Base-by-base conservation (phyloP, 192 early-diverging fungal species). In the Spizellomyces sp. region DNA sequence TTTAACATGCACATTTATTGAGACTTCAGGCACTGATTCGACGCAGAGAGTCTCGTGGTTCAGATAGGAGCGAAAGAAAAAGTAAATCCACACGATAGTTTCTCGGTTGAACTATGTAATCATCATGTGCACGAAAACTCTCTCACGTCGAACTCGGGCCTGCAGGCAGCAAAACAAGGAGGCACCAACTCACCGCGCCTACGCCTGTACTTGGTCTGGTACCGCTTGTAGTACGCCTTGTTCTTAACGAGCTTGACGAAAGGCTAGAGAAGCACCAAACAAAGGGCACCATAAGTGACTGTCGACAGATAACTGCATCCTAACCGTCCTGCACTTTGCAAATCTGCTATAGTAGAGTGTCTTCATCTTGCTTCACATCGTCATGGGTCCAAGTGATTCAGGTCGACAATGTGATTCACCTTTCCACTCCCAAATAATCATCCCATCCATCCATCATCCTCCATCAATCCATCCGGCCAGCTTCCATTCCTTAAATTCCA, bases 171-270 rank as follows among this genome's bases (percentile, higher is more conserved):
- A 36, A 36, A 36, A 36, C 27, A 36, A 36, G 27, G 27, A 36
- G 0, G 27, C 27, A 36, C 27, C 45, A 5, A 86, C 86, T 78
- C 86, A 98, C 96, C 96, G 83, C 97, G 86, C 77, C 97, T 86
- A 88, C 97, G 91, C 71, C 97, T 89, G 92, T 96, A 99, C 93
- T 98, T 99, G 89, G 95, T 94, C 89, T 99, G 96, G 92, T 87
- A 98, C 77, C 96, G 94, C 92, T 96, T 96, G 91, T 93, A 99
- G 93, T 97, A 99, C 79, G 97, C 95, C 90, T 96, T 95, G 90
- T 94, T 95, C 92, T 97, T 97, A 80, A 92, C 90, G 66, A 87
- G 81, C 89, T 86, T 86, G 71, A 83, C 81, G 82, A 86, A 86
- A 68, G 85, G 81, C 84, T 80, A 48, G 59, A 61, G 59, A 61